Base-by-base conservation (phyloP, 495 filamentous ascomycete species). In the Xylaria flabelliformis region DNA sequence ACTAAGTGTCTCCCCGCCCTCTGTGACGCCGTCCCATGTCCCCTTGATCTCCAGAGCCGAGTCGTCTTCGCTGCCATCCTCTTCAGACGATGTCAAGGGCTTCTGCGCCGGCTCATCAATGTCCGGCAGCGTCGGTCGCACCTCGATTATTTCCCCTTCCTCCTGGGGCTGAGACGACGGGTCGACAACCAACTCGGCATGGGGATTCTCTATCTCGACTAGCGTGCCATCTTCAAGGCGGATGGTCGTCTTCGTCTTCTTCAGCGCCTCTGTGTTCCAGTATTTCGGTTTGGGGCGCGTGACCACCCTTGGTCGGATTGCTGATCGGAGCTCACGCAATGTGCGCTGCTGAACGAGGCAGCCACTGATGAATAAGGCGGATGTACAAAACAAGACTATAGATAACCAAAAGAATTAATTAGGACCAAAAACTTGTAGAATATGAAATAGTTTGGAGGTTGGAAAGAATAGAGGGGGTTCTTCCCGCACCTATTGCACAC, bases 291-390 rank as follows among this genome's bases (percentile, higher is more conserved):
- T 79, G 21, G 82, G 80, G 8, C 75, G 76, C 13, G 80, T 79
- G 44, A 71, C 50, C 46, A 68, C 51, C 13, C 77, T 74, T 46
- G 81, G 83, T 69, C 75, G 76, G 62, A 88, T 88, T 39, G 86
- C 84, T 6, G 75, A 75, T 44, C 85, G 82, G 7, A 88, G 73
- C 56, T 87, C 84, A 21, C 82, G 79, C 2, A 88, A 76, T 0
- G 86, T 88, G 58, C 85, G 83, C 70, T 88, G 88, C 71, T 85
- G 90, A 78, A 82, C 86, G 71, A 75, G 84, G 81, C 84, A 90
- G 73, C 80, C 86, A 77, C 79, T 83, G 55, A 83, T 83, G 81
- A 83, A 88, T 64, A 86, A 84, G 69, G 85, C 87, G 24, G 80
- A 67, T 61, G 86, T 86, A 80, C 83, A 85, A 71, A 87, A 67